Base-by-base conservation (phyloP, 1,284 basidiomycete genomes). In the Cryptococcus amylolentus region DNA sequence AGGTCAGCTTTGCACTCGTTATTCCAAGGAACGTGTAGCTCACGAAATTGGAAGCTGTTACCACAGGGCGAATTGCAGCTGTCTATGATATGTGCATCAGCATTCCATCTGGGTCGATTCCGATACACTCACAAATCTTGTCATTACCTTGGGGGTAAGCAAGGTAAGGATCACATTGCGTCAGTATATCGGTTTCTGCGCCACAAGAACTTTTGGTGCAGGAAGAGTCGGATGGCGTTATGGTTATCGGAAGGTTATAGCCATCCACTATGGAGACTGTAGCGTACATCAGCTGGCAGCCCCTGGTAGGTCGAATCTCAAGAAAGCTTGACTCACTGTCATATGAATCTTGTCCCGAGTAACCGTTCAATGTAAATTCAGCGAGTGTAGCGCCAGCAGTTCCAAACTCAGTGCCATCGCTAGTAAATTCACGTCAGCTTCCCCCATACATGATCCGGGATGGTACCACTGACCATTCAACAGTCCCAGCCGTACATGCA, bases 261-360 rank as follows among this genome's bases (percentile, higher is more conserved):
- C 64, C 64, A 27, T 68, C 62, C 2, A 66, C 63, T 47, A 68
- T 68, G 4, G 66, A 68, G 10, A 68, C 61, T 68, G 52, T 9
- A 40, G 20, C n/a, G 26, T 10, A 35, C 31, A 35, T 35, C 31
- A 35, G 31, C 31, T 23, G 31, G 10, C 7, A 35, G 31, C 6
- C 10, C 31, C 31, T 35, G 31, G 6, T 2, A 35, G 31, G 9
- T 27, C 23, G 26, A 48, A 23, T 18, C 39, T 10, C 23, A 23
- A 23, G 7, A 3, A 35, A 10, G 31, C 10, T 35, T 10, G 31
- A 55, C 64, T 47, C 31, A 64, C 66, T 57, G 50, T 68, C 67
- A 49, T 61, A 66, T 16, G 51, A 60, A 45, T 68, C 66, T 35
- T 10, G 31, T 6, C 16, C 26, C 12, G 18, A 31, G 31, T 35